Conservation (phyloP, 345 rosid genomes). For the Brassica napus region DNA sequence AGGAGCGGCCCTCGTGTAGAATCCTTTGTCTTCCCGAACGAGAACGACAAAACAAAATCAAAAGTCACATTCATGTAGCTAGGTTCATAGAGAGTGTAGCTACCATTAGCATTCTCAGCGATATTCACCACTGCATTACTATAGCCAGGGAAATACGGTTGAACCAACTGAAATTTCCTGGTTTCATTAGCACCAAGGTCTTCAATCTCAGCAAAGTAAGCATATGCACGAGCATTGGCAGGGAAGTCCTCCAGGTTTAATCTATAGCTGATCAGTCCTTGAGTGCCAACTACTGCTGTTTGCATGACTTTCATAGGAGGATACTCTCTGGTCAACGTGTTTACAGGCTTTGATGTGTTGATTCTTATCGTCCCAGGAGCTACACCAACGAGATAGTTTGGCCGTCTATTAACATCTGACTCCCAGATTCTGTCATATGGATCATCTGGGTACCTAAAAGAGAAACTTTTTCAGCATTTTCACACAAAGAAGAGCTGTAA, state of each 20-base stretch:
- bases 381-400: slow-evolving; percentile 78
- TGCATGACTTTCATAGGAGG: slow-evolving; percentile 99
- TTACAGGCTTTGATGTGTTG: slow-evolving; percentile 61
- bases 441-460: slow-evolving; percentile 94
- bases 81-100: slow-evolving; percentile 88
- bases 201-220: slow-evolving; percentile 92
- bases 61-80: slow-evolving; percentile 94
- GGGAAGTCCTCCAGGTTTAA: slow-evolving; percentile 93
- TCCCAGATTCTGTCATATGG: slow-evolving; percentile 99
- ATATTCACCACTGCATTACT: slow-evolving; percentile 95
- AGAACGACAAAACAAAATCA: slow-evolving; percentile 71
- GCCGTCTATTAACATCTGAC: slow-evolving; percentile 81
- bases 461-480: slow-evolving; percentile 15
- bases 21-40: slow-evolving; percentile 72
- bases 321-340: slow-evolving; percentile 71
- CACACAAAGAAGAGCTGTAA: slow-evolving; percentile 3
- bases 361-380: slow-evolving; percentile 81
- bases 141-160: slow-evolving; percentile 71
- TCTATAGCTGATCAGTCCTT: slow-evolving; percentile 71
- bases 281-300: slow-evolving; percentile 90
- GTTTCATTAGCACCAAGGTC: slow-evolving; percentile 69
- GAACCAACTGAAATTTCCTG: slow-evolving; percentile 67
- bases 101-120: slow-evolving; percentile 91
- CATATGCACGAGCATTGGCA: slow-evolving; percentile 90
- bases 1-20: slow-evolving; percentile 85